These are phyloP conservation scores for Curvularia lunata DNA, from an alignment of 2,329 filamentous ascomycete genomes.

Conservation along the genomic window DNA sequence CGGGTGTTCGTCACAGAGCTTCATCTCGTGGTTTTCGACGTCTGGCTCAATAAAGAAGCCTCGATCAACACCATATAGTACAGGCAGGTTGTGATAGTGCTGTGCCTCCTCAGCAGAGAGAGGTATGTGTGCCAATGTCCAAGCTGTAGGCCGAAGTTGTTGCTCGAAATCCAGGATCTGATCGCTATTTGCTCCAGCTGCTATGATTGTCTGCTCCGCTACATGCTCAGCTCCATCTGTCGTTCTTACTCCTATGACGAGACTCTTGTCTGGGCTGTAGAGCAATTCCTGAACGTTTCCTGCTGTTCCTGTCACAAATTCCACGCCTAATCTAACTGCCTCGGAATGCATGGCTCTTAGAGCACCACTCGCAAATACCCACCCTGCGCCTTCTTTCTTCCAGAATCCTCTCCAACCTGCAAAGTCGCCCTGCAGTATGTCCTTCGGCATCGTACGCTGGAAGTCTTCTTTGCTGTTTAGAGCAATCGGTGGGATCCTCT, in stretches of 20 bases:
- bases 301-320: conserved; percentile 53
- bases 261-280: conserved; percentile 32
- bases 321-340: conserved; percentile 55
- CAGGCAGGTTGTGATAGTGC: conserved; percentile 57
- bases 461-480: conserved; percentile 57
- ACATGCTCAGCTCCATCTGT: conserved; percentile 51
- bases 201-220: conserved; percentile 56
- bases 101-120: conserved; percentile 56
- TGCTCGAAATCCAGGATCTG: conserved; percentile 58
- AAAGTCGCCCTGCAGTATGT: conserved; percentile 59
- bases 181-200: conserved; percentile 58
- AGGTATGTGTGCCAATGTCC: conserved; percentile 60
- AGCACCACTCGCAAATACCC: conserved; percentile 61
- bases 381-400: conserved; percentile 56
- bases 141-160: conserved; percentile 61
- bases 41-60: conserved; percentile 60
- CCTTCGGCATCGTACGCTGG: conserved; percentile 58
- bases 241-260: conserved; percentile 54
- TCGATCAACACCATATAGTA: conserved; percentile 57
- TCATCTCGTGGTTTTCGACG: conserved; percentile 53
- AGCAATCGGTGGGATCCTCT: conserved; percentile 37
- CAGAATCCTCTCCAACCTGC: conserved; percentile 60
- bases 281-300: conserved; percentile 52
- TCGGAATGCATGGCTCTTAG: conserved; percentile 55
- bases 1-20: conserved; percentile 63